These are phyloP conservation scores for Lasiosphaeria miniovina DNA, from an alignment of 495 filamentous ascomycete genomes.

Conservation along the genomic window DNA sequence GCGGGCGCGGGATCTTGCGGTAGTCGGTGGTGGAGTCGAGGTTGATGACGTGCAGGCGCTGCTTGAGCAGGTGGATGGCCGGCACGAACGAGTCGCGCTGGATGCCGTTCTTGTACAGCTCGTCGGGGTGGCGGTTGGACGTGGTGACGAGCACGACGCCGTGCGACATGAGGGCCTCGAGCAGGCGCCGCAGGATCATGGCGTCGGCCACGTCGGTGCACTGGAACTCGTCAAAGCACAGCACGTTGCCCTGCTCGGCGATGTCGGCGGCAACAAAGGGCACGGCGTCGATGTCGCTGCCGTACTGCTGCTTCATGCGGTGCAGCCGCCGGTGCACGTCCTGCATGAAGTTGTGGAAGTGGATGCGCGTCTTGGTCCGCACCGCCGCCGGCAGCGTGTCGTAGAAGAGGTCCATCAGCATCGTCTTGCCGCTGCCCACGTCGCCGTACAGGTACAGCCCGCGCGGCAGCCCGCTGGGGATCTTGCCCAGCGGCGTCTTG, in stretches of 20 bases:
- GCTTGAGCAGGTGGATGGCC: conserved; percentile 87
- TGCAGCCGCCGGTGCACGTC: conserved; percentile 93
- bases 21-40: conserved; percentile 95
- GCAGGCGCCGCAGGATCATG: conserved; percentile 89
- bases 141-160: conserved; percentile 96
- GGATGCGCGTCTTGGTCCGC: conserved; percentile 83
- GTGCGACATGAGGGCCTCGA: conserved; percentile 89
- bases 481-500: conserved; percentile 37
- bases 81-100: conserved; percentile 94
- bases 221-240: conserved; percentile 99
- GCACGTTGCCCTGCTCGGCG: conserved; percentile 75
- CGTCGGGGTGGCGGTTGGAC: conserved; percentile 92
- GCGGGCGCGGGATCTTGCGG: conserved; percentile 90
- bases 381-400: conserved; percentile 84
- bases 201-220: conserved; percentile 98
- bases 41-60: conserved; percentile 80
- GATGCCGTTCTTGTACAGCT: conserved; percentile 97
- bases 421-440: conserved; percentile 97
- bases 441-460: conserved; percentile 96
- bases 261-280: conserved; percentile 93
- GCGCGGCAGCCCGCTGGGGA: conserved; percentile 73
- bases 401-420: conserved; percentile 99
- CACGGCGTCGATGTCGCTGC: conserved; percentile 86
- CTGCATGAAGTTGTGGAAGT: conserved; percentile 99
- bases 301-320: conserved; percentile 81